phyloP scores from a whole-genome alignment of 805 yeast genomes.

The Hanseniaspora pseudoguilliermondii region DNA sequence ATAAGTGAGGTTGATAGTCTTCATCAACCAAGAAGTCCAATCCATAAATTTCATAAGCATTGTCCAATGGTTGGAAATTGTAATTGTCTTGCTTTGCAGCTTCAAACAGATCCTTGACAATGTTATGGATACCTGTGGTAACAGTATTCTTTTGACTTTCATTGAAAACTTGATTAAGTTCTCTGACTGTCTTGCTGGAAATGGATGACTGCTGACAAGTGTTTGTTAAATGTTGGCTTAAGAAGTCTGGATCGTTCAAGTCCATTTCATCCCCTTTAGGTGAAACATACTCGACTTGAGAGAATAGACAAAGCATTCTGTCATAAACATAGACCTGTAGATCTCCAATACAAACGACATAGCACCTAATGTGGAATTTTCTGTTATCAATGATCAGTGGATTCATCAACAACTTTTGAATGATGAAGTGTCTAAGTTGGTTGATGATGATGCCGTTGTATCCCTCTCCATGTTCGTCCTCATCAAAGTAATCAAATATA shows the following conservation, averaged over 20 bases:
- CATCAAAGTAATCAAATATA: conserved; percentile 78
- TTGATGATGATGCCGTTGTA: conserved; percentile 66
- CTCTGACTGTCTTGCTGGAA: conserved; percentile 37
- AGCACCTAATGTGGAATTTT: conserved; percentile 82
- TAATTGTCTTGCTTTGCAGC: conserved; percentile 76
- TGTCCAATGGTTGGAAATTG: conserved; percentile 68
- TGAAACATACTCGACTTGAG: conserved; percentile 37
- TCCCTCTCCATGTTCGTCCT: conserved; percentile 35
- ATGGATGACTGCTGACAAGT: conserved; percentile 69
- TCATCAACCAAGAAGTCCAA: conserved; percentile 69
- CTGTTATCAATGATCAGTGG: conserved; percentile 59
- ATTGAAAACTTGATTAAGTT: conserved; percentile 34
- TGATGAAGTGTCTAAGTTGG: conserved; percentile 79
- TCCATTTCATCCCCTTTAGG: conserved; percentile 19
- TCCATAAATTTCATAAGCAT: conserved; percentile 81
- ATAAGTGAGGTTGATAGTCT: conserved; percentile 40
- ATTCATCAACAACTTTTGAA: conserved; percentile 61
- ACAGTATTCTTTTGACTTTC: conserved; percentile 30
- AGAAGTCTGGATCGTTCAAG: conserved; percentile 29
- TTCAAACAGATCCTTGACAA: conserved; percentile 56
- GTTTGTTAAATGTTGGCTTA: conserved; percentile 78
- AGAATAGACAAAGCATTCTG: conserved; percentile 71
- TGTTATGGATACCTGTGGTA: conserved; percentile 42
- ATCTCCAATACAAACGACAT: conserved; percentile 64
- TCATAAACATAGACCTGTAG: conserved; percentile 67